These are phyloP conservation scores for Aspergillus neotritici DNA, from an alignment of 2,329 filamentous ascomycete genomes.

Conservation along the genomic window DNA sequence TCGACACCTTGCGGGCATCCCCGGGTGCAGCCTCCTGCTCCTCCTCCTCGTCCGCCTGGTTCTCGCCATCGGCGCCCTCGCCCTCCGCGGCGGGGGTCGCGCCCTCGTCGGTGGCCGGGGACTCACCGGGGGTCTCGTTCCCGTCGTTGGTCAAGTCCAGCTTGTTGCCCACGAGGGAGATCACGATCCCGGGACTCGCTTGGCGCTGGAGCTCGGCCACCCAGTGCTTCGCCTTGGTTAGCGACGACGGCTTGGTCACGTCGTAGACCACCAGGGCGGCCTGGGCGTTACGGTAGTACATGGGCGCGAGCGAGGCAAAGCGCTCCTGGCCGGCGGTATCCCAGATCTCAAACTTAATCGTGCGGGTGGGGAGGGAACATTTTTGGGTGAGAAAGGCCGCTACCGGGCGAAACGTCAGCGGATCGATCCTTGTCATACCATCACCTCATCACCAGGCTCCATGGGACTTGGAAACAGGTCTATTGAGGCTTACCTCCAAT, in stretches of 20 bases:
- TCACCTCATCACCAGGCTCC: not conserved
- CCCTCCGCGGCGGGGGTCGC: slow-evolving; percentile 29
- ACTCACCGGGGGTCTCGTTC: slow-evolving; percentile 42
- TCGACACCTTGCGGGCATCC: slow-evolving; percentile 80
- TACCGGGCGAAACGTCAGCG: slow-evolving; percentile 34
- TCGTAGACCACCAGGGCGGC: slow-evolving; percentile 98
- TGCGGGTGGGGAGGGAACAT: slow-evolving; percentile 89
- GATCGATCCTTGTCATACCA: slow-evolving; percentile 2
- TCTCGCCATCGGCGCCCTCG: slow-evolving; percentile 44
- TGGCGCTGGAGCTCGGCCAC: slow-evolving; percentile 95
- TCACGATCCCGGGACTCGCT: slow-evolving; percentile 92
- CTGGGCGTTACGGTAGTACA: slow-evolving; percentile 99
- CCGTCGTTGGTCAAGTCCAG: slow-evolving; percentile 69
- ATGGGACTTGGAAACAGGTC: slow-evolving; percentile 1
- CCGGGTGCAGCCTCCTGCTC: slow-evolving; percentile 58
- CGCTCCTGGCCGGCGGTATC: slow-evolving; percentile 97
- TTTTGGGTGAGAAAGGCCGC: slow-evolving; percentile 98
- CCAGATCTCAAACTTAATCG: slow-evolving; percentile 80
- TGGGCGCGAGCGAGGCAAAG: slow-evolving; percentile 91
- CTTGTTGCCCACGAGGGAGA: slow-evolving; percentile 95
- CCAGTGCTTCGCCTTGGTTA: slow-evolving; percentile 98
- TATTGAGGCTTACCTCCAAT: slow-evolving; percentile 72
- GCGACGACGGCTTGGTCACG: slow-evolving; percentile 89
- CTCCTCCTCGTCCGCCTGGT: slow-evolving; percentile 51
- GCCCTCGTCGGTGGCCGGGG: slow-evolving; percentile 33